Conservation (phyloP, 202 grass and related monocot species). For the Musa balbisiana region DNA sequence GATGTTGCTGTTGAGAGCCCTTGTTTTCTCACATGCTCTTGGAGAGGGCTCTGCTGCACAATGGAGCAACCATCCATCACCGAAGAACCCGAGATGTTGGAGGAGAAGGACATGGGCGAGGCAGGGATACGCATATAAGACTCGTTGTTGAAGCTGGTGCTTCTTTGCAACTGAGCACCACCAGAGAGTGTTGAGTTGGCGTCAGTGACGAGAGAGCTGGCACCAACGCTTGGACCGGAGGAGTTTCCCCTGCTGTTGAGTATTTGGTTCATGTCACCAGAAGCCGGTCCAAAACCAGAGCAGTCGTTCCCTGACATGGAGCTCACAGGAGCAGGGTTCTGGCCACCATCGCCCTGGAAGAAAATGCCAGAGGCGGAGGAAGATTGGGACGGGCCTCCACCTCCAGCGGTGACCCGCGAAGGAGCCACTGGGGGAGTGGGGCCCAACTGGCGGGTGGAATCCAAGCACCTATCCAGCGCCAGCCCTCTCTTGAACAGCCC, state of each 20-base stretch:
- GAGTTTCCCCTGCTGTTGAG: constrained; percentile 22
- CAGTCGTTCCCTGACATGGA: constrained; percentile 21
- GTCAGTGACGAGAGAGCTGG: constrained; percentile 26
- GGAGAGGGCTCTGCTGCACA: constrained; percentile 64
- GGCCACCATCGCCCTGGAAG: constrained; percentile 16
- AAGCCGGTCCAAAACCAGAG: neutral
- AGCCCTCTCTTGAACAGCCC: neutral
- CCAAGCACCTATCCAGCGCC: constrained; percentile 5
- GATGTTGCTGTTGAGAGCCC: constrained; percentile 85
- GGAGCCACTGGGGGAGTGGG: neutral
- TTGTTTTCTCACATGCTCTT: constrained; percentile 65
- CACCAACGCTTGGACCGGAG: constrained; percentile 24
- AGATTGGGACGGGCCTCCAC: neutral
- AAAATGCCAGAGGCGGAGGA: constrained; percentile 14
- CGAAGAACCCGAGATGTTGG: constrained; percentile 16
- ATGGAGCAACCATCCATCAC: constrained; percentile 76
- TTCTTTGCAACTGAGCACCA: constrained; percentile 17
- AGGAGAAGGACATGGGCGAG: constrained; percentile 24
- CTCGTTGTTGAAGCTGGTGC: constrained; percentile 18
- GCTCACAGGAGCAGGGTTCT: neutral
- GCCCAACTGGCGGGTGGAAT: neutral
- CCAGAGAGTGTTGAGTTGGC: constrained; percentile 19
- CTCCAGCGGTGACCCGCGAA: neutral
- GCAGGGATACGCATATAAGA: constrained; percentile 16
- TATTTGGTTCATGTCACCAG: constrained; percentile 20